Evolutionary conservation across 257 asterid genomes (phyloP), one percentile per base, ranked within the genome.

Genomic region (Przewalskia tangutica): DNA sequence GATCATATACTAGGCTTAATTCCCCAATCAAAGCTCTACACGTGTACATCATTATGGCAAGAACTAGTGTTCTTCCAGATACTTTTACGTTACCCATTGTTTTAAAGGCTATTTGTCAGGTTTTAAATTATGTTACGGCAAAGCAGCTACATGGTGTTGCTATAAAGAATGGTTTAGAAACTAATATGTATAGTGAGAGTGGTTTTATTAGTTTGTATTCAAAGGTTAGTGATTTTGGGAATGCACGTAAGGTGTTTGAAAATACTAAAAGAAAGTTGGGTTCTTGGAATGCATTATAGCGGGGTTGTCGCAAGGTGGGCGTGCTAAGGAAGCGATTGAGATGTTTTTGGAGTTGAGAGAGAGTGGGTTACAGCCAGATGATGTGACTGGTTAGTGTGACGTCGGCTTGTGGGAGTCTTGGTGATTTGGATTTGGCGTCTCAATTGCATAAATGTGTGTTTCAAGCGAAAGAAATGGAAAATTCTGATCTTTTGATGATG

Each of bases 281-380:
- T 7, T 91, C 98, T 42, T 96, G 97, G 97, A 96, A 96, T 84
- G 97, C 99, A 81, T 93, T 66, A 91, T 94, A 76, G 90, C 90
- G 8, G 98, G 97, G 54, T 77, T 92, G 71, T 90, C 97, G 5
- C 99, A 95, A 82, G 92, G 94, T 2, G 97, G 97, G 3, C 90
- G 87, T 12, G 87, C 88, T 13, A 89, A 67, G 87, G 94, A 94
- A 82, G 97, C 97, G 2, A 34, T 94, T 36, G 20, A 76, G 14
- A 88, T 90, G 95, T 94, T 92, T 81, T 58, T 90, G 16, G 84
- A 50, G 83, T 85, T 95, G 93, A 90, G 84, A 85, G 80, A 51
- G 79, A 81, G 79, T 55, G 99, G 98, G 76, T 80, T 92, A 81
- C 23, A 10, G 71, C 97, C 97, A 0, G 97, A 95, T 82, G 91